A percentile compares a stretch with the other conserved stretches of the same genome.
These are phyloP conservation scores for Mycosphaerella sp. DNA, from an alignment of 2,329 filamentous ascomycete genomes.

Conservation along the genomic window DNA sequence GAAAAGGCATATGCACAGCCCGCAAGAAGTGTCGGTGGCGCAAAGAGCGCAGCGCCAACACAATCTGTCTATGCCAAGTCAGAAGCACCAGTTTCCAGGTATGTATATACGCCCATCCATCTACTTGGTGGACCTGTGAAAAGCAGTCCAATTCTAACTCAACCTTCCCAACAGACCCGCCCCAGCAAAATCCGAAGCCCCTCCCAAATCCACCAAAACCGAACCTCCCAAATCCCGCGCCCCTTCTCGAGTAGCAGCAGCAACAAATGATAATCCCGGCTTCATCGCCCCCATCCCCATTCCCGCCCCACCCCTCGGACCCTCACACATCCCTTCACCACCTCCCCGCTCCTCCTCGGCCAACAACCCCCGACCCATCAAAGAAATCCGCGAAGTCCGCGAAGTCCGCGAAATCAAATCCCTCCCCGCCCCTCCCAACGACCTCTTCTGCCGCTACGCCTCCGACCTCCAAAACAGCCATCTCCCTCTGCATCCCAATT, in stretches of 20 bases:
- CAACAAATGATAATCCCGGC: too few species aligned
- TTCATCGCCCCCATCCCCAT: conserved; percentile 5
- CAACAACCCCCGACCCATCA: neutral
- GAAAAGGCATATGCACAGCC: neutral
- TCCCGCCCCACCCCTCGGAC: conserved; percentile 7
- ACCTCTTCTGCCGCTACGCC: conserved; percentile 20
- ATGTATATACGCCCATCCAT: neutral
- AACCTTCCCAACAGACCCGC: neutral
- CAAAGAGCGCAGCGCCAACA: conserved; percentile 3
- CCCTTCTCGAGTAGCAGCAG: neutral
- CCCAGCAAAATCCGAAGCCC: conserved; percentile 6
- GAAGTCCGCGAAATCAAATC: conserved; percentile 10
- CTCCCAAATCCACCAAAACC: conserved; percentile 3
- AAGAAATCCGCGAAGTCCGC: neutral
- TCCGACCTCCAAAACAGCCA: conserved; percentile 13
- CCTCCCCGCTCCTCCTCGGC: neutral
- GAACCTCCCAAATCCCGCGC: conserved; percentile 2
- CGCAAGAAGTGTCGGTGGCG: neutral
- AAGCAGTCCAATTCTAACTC: neutral
- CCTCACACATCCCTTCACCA: neutral
- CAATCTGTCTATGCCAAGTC: conserved; percentile 5
- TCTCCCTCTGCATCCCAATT: conserved; percentile 16
- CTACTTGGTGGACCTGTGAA: neutral
- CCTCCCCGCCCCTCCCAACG: conserved; percentile 13
- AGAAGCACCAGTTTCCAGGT: neutral